Evolutionary conservation across 257 asterid species (phyloP).

Genomic region (Solanum commersonii): DNA sequence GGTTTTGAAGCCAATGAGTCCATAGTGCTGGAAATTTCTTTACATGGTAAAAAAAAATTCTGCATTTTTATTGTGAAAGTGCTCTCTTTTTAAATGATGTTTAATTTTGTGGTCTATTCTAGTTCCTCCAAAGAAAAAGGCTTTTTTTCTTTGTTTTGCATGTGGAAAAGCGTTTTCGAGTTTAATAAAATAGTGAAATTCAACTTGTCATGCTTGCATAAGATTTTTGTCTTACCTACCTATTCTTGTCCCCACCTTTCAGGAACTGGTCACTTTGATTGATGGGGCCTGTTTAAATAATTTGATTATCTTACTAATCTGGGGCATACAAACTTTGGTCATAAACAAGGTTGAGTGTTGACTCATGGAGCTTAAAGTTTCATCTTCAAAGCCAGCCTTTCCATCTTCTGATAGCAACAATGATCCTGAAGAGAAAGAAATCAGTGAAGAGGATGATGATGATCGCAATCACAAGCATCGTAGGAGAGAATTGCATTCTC

Average conservation of each 20-base stretch:
- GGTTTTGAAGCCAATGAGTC: not conserved
- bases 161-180: not conserved
- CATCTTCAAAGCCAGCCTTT: slow-evolving; percentile 52
- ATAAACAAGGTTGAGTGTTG: not conserved
- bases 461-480: slow-evolving; percentile 99
- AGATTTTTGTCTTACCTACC: not conserved
- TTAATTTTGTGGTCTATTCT: not conserved
- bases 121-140: not conserved
- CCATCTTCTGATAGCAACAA: slow-evolving; percentile 52
- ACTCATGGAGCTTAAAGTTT: slow-evolving; percentile 62
- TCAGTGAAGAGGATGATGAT: slow-evolving; percentile 95
- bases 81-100: not conserved
- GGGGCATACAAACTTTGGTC: not conserved
- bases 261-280: not conserved
- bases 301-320: not conserved
- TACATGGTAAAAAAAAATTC: not conserved
- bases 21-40: not conserved
- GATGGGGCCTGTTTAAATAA: slow-evolving; percentile 1
- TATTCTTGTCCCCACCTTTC: slow-evolving; percentile 4
- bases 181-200: not conserved
- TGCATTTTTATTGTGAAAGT: not conserved
- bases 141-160: not conserved
- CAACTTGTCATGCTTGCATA: not conserved
- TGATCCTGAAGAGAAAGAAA: slow-evolving; percentile 77
- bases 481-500: slow-evolving; percentile 56